Conservation (phyloP, 495 filamentous ascomycete genomes). For the Aspergillus sparsus region DNA sequence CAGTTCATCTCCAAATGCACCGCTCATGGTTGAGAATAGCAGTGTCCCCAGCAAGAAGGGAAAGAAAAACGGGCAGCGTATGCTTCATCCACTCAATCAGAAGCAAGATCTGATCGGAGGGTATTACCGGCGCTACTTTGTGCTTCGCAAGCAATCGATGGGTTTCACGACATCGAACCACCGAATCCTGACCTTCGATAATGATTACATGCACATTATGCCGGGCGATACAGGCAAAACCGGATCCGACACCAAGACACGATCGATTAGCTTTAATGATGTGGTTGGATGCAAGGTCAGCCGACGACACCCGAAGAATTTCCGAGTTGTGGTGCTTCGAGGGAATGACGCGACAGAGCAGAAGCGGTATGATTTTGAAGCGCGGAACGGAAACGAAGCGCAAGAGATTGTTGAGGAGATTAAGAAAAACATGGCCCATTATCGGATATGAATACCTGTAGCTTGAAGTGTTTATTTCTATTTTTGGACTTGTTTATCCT, state of each 20-base stretch:
- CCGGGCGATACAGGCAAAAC: conserved; percentile 64
- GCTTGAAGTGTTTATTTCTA: not conserved
- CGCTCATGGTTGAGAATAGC: conserved; percentile 57
- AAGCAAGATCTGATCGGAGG: conserved; percentile 72
- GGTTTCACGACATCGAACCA: conserved; percentile 83
- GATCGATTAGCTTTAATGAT: conserved; percentile 87
- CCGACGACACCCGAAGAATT: conserved; percentile 84
- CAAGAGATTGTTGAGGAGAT: conserved; percentile 87
- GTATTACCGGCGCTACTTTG: conserved; percentile 82
- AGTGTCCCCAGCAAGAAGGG: conserved; percentile 58
- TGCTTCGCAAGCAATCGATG: conserved; percentile 93
- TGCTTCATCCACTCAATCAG: conserved; percentile 77
- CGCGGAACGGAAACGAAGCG: conserved; percentile 75
- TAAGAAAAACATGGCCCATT: conserved; percentile 60
- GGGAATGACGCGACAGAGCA: conserved; percentile 68
- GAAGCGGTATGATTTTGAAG: conserved; percentile 97
- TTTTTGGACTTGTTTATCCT: conserved; percentile 9
- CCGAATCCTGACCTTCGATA: conserved; percentile 84
- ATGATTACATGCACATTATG: conserved; percentile 94
- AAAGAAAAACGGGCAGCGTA: conserved; percentile 61
- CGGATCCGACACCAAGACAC: conserved; percentile 67
- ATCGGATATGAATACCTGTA: conserved; percentile 38
- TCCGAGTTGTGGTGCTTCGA: conserved; percentile 82
- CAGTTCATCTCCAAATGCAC: conserved; percentile 77
- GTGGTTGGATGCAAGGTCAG: conserved; percentile 94